These are phyloP conservation scores for Pichia sp. DNA, from an alignment of 1,139 yeast species.

Conservation along the genomic window DNA sequence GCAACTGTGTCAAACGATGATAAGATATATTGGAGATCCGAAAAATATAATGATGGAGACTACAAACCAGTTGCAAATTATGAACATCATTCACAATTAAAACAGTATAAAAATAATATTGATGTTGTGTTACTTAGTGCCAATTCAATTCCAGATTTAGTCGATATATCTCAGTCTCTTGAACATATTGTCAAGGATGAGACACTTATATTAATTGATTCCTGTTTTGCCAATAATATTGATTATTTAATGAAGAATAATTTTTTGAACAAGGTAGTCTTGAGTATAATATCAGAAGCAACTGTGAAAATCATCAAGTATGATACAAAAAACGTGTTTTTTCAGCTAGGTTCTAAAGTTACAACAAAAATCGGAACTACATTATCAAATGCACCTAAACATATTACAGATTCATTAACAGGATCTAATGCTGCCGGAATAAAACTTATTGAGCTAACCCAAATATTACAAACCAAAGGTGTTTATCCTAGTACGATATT, in stretches of 20 bases:
- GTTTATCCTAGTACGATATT: conserved; percentile 23
- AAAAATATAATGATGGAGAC: conserved; percentile 2
- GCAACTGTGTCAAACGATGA: background rate
- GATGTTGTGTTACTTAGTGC: conserved; percentile 21
- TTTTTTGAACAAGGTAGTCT: conserved; percentile 13
- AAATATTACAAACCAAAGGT: conserved; percentile 20
- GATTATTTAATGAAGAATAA: conserved; percentile 15
- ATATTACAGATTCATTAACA: conserved; percentile 9
- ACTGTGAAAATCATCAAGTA: conserved; percentile 16
- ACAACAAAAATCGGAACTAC: conserved; percentile 24
- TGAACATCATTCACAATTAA: background rate
- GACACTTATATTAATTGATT: conserved; percentile 25
- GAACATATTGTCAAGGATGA: conserved; percentile 10
- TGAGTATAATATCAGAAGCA: conserved; percentile 24
- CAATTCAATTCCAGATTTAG: conserved; percentile 9
- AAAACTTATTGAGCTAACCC: conserved; percentile 16
- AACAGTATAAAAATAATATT: background rate
- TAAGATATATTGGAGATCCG: conserved; percentile 12
- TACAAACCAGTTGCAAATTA: conserved; percentile 9
- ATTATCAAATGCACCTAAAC: background rate
- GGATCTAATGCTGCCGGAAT: conserved; percentile 19
- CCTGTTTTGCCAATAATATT: conserved; percentile 18
- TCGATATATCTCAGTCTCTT: conserved; percentile 5
- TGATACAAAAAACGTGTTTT: conserved; percentile 11
- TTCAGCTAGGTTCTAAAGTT: conserved; percentile 20